A percentile compares a stretch with the other conserved stretches of the same genome.
Conservation (phyloP, 2,329 filamentous ascomycete genomes). For the Domatiomyces globalis region DNA sequence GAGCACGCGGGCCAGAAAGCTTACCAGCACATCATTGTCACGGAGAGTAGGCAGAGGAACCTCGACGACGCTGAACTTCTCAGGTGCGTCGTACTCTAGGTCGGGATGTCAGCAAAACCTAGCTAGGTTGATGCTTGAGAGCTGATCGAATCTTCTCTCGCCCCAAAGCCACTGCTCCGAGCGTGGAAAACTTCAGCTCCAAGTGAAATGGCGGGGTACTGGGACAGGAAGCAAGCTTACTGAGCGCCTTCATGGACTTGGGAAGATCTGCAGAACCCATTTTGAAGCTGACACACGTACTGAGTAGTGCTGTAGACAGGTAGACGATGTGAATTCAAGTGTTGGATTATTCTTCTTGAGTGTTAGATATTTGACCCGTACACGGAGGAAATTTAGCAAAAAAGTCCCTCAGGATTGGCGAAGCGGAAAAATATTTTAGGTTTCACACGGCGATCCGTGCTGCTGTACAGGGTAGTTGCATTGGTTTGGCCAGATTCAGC, state of each 20-base stretch:
- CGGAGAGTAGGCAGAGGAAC: constrained; percentile 48
- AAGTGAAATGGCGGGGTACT: background rate
- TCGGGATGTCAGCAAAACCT: background rate
- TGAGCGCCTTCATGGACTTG: constrained; percentile 48
- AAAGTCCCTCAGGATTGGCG: background rate
- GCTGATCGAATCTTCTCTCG: background rate
- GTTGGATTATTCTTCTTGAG: background rate
- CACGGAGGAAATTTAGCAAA: background rate
- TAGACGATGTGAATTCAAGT: background rate
- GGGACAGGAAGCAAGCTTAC: constrained; percentile 25
- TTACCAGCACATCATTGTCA: constrained; percentile 44
- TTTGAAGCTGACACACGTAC: constrained; percentile 9
- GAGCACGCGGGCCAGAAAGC: constrained; percentile 5
- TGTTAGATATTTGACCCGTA: background rate
- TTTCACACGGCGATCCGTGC: background rate
- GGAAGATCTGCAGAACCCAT: constrained; percentile 30
- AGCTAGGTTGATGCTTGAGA: background rate
- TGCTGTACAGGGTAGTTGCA: too few relatives aligned
- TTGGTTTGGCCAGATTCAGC: too few relatives aligned
- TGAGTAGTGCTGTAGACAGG: background rate
- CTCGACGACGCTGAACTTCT: constrained; percentile 46
- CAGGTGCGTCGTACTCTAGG: constrained; percentile 43
- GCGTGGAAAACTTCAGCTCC: background rate
- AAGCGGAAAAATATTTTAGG: background rate
- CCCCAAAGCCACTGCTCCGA: background rate